Conservation (phyloP, 306 rosid genomes). For the Castanea sativa region DNA sequence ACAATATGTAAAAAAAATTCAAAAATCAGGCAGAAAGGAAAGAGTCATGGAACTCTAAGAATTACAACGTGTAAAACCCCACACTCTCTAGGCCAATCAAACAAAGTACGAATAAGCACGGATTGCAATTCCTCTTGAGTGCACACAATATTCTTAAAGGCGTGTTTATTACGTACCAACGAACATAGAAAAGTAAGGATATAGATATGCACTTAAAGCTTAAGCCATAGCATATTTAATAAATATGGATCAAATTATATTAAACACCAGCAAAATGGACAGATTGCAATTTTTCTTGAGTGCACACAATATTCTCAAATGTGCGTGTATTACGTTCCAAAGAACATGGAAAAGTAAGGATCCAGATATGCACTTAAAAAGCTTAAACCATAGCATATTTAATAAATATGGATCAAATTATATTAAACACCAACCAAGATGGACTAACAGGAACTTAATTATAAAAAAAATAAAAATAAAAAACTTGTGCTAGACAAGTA, state of each 20-base stretch:
- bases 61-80: too few species aligned
- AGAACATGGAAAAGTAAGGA: background rate
- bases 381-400: background rate
- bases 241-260: conserved; percentile 12
- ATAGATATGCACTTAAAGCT: background rate
- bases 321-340: background rate
- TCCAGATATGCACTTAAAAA: background rate
- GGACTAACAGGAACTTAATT: background rate
- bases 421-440: conserved; percentile 22
- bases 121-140: too few species aligned
- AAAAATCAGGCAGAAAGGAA: too few species aligned
- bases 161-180: background rate
- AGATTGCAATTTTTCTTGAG: too few species aligned
- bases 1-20: too few species aligned
- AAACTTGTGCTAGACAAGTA: conserved; percentile 15
- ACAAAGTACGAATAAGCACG: too few species aligned
- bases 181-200: background rate
- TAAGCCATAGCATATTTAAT: background rate
- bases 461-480: background rate
- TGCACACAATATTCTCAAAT: too few species aligned
- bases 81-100: too few species aligned
- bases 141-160: too few species aligned
- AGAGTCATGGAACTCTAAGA: too few species aligned
- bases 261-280: conserved; percentile 14
- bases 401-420: conserved; percentile 2